A percentile compares a stretch with the other conserved stretches of the same genome.
These are phyloP conservation scores for Leishmania arabica DNA, from an alignment of 208 protist species.

Conservation along the genomic window DNA sequence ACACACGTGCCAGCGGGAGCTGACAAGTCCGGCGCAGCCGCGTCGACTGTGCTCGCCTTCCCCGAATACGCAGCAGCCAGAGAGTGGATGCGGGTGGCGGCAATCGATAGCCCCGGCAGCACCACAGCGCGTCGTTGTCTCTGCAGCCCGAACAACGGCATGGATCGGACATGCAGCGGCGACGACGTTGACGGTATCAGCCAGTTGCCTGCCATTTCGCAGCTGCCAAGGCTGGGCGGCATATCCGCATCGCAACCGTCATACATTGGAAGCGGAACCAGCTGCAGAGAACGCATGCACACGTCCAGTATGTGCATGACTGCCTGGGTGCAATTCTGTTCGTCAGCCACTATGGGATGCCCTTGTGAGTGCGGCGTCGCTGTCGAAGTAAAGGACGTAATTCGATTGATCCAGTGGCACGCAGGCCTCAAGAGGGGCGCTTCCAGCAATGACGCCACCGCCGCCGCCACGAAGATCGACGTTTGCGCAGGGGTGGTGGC, in stretches of 20 bases:
- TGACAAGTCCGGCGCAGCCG: neutral
- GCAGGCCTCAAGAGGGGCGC: slow-evolving; percentile 6
- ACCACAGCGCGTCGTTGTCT: slow-evolving; percentile 26
- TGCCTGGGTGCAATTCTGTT: neutral
- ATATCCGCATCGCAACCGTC: slow-evolving; percentile 24
- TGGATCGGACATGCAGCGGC: slow-evolving; percentile 9
- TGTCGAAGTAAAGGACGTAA: neutral
- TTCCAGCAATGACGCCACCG: slow-evolving; percentile 2
- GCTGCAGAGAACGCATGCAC: slow-evolving; percentile 19
- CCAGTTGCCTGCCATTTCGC: slow-evolving; percentile 22
- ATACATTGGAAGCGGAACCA: slow-evolving; percentile 25
- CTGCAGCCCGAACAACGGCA: slow-evolving; percentile 2
- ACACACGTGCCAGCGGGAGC: slow-evolving; percentile 31
- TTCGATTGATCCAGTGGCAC: slow-evolving; percentile 19
- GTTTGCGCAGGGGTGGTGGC: slow-evolving; percentile 12
- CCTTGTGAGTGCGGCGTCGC: neutral
- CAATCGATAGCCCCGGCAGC: slow-evolving; percentile 44
- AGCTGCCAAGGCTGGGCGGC: slow-evolving; percentile 3
- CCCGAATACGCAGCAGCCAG: neutral
- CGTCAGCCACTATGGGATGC: neutral
- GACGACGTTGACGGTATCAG: slow-evolving; percentile 21
- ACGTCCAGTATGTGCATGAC: slow-evolving; percentile 15
- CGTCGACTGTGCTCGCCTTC: neutral
- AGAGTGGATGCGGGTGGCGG: slow-evolving; percentile 36
- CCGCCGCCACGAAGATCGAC: slow-evolving; percentile 12